phyloP scores from a whole-genome alignment of 352 stramenopile genomes.

The Globisporangium acanthophoron region DNA sequence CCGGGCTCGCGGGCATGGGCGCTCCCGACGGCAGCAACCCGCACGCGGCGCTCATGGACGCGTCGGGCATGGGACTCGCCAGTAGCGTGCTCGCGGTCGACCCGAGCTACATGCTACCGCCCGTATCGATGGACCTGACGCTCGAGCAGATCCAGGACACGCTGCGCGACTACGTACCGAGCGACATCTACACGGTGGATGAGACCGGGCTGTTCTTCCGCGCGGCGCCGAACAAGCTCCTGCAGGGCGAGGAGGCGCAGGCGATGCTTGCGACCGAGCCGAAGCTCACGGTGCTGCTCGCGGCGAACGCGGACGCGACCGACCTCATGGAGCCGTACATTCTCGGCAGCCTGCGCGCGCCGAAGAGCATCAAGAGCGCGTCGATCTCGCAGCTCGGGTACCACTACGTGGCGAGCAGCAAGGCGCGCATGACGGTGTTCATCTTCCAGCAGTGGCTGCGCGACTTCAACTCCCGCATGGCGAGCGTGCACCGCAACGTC shows the following conservation, averaged over 20 bases:
- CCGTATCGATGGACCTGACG: constrained; percentile 74
- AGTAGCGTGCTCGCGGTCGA: constrained; percentile 30
- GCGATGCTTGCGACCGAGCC: constrained; percentile 67
- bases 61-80: constrained; percentile 43
- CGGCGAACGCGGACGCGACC: constrained; percentile 63
- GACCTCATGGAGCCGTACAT: constrained; percentile 87
- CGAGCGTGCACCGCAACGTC: constrained; percentile 75
- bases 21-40: neutral
- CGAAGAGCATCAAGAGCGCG: constrained; percentile 77
- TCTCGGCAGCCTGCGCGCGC: constrained; percentile 64
- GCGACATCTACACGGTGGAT: constrained; percentile 84
- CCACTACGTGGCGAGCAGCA: constrained; percentile 83
- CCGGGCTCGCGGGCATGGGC: constrained; percentile 1
- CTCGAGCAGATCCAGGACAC: constrained; percentile 85
- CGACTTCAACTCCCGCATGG: constrained; percentile 84
- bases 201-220: constrained; percentile 84
- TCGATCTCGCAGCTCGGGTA: constrained; percentile 78
- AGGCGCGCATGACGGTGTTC: constrained; percentile 83
- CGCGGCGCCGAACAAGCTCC: constrained; percentile 79
- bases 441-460: constrained; percentile 88
- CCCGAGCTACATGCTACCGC: constrained; percentile 72
- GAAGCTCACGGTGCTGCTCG: constrained; percentile 68
- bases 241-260: constrained; percentile 77
- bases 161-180: constrained; percentile 73
- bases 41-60: constrained; percentile 35